Evolutionary conservation across 768 basidiomycete genomes (phyloP).

Genomic region (Auricularia heimuer): DNA sequence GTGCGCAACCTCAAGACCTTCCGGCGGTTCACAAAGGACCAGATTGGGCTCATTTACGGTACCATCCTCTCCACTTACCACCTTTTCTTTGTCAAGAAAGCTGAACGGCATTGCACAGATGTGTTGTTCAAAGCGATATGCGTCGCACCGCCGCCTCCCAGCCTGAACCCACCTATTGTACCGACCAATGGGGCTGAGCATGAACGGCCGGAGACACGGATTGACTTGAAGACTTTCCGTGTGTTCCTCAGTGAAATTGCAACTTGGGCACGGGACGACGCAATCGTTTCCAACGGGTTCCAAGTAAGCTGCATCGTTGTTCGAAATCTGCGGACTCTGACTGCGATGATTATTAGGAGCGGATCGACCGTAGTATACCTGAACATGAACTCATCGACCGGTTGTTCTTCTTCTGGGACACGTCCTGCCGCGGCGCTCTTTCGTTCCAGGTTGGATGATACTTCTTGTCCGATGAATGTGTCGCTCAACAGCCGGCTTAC

Average conservation of each 20-base stretch:
- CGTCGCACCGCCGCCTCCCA: conserved; percentile 49
- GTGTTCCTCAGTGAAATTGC: conserved; percentile 86
- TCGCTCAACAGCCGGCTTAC: conserved; percentile 2
- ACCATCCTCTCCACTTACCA: conserved; percentile 31
- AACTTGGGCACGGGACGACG: conserved; percentile 94
- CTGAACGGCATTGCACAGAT: conserved; percentile 4
- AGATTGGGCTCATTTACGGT: conserved; percentile 85
- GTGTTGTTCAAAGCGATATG: conserved; percentile 68
- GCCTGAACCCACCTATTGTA: conserved; percentile 38
- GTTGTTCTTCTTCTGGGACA: conserved; percentile 93
- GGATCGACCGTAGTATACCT: conserved; percentile 80
- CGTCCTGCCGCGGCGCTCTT: conserved; percentile 64
- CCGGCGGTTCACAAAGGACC: conserved; percentile 77
- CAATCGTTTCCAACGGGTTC: conserved; percentile 85
- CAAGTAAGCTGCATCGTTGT: conserved; percentile 36
- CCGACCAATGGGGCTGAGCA: conserved; percentile 45
- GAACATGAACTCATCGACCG: conserved; percentile 95
- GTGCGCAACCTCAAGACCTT: conserved; percentile 76
- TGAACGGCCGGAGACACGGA: conserved; percentile 82
- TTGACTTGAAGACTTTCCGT: conserved; percentile 76
- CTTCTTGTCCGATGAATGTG: not conserved
- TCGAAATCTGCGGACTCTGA: not conserved
- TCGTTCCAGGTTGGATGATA: conserved; percentile 67
- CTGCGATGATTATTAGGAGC: conserved; percentile 43
- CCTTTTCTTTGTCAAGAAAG: not conserved